Evolutionary conservation across 2,329 filamentous ascomycete species (phyloP).

Genomic region (Erysiphe neolycopersici): DNA sequence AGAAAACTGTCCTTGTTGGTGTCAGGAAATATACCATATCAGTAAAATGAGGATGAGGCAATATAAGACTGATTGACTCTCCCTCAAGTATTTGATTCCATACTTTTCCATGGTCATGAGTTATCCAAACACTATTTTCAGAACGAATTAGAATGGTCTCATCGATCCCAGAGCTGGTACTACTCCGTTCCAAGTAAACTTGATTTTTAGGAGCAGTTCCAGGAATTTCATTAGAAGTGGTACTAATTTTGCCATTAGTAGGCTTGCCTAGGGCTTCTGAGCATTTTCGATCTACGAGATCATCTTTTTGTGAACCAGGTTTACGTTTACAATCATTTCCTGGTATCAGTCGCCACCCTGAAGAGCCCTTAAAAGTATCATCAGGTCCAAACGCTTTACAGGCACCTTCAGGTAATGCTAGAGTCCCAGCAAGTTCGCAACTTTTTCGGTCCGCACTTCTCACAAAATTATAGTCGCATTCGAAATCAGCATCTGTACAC

Average conservation of each 20-base stretch:
- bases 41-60: slow-evolving; percentile 55
- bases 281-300: slow-evolving; percentile 51
- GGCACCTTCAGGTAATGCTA: slow-evolving; percentile 40
- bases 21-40: slow-evolving; percentile 77
- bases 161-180: slow-evolving; percentile 33
- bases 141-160: slow-evolving; percentile 40
- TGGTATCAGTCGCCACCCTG: slow-evolving; percentile 79
- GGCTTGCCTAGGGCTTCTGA: slow-evolving; percentile 28
- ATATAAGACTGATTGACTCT: slow-evolving; percentile 41
- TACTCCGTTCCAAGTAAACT: slow-evolving; percentile 55
- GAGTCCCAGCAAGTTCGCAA: slow-evolving; percentile 36
- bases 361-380: slow-evolving; percentile 56
- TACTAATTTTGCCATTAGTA: slow-evolving; percentile 37
- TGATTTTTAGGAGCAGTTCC: slow-evolving; percentile 26
- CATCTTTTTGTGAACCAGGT: slow-evolving; percentile 37
- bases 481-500: slow-evolving; percentile 65
- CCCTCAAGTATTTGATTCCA: slow-evolving; percentile 50
- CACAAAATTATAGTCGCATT: slow-evolving; percentile 86
- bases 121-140: slow-evolving; percentile 32
- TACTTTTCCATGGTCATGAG: slow-evolving; percentile 64
- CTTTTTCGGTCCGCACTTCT: slow-evolving; percentile 35
- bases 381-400: slow-evolving; percentile 29
- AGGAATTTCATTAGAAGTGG: slow-evolving; percentile 34
- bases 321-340: slow-evolving; percentile 44
- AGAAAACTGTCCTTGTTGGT: slow-evolving; percentile 35